phyloP scores from a whole-genome alignment of 305 asterid genomes.

The Fraxinus floribunda region DNA sequence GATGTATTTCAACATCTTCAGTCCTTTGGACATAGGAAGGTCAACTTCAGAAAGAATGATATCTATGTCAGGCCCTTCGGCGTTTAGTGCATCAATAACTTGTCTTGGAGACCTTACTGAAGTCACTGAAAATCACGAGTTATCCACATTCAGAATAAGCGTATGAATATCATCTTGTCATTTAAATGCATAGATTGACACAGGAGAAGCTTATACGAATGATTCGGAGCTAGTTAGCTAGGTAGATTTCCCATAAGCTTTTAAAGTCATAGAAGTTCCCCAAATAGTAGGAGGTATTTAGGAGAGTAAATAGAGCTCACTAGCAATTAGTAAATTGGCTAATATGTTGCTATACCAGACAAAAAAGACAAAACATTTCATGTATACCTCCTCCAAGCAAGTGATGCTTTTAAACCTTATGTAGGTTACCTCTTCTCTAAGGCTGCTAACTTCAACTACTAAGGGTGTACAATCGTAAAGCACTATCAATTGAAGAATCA shows the following conservation, averaged over 20 bases:
- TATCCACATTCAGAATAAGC: constrained; percentile 5
- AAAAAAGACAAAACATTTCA: background rate
- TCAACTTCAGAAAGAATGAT: constrained; percentile 81
- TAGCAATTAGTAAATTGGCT: background rate
- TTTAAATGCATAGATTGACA: constrained; percentile 12
- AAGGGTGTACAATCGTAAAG: background rate
- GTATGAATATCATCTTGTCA: constrained; percentile 1
- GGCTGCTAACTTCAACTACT: background rate
- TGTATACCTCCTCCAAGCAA: background rate
- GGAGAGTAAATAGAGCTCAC: background rate
- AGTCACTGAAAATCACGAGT: constrained; percentile 52
- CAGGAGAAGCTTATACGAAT: background rate
- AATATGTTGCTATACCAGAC: background rate
- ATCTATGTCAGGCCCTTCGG: constrained; percentile 76
- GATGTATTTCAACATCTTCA: constrained; percentile 69
- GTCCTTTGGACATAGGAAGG: constrained; percentile 77
- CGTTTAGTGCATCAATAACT: constrained; percentile 76
- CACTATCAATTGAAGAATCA: background rate
- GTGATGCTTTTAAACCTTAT: background rate
- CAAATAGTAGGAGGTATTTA: background rate
- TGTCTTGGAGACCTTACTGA: constrained; percentile 78
- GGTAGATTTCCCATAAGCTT: background rate
- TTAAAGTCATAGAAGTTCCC: background rate
- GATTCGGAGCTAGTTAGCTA: background rate
- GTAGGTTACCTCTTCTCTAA: background rate